A percentile compares a stretch with the other conserved stretches of the same genome.
phyloP scores from a whole-genome alignment of 768 basidiomycete species.

The Megacollybia marginata region DNA sequence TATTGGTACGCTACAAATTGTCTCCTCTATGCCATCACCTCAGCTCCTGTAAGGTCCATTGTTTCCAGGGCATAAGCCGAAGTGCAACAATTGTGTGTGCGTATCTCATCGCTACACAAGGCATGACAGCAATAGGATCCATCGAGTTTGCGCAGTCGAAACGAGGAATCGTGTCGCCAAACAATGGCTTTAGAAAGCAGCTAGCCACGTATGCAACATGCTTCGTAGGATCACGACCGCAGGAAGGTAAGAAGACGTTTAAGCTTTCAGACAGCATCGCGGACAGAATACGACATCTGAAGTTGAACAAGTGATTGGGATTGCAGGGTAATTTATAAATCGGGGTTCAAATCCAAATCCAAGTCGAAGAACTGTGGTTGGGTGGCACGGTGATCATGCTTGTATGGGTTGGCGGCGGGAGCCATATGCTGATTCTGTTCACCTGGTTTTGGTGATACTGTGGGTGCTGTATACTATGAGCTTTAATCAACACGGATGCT shows the following conservation, averaged over 20 bases:
- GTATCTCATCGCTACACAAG: conserved; percentile 50
- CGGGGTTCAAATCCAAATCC: conserved; percentile 81
- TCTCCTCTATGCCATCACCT: background rate
- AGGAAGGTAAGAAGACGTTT: conserved; percentile 1
- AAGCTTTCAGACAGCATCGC: conserved; percentile 17
- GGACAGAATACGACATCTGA: conserved; percentile 23
- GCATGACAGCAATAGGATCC: conserved; percentile 46
- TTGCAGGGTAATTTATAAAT: conserved; percentile 35
- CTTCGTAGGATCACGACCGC: conserved; percentile 13
- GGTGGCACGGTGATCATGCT: conserved; percentile 58
- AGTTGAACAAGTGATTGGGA: conserved; percentile 1
- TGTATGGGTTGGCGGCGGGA: conserved; percentile 59
- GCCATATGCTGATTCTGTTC: conserved; percentile 37
- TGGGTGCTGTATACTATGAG: conserved; percentile 38
- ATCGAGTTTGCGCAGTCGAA: conserved; percentile 47
- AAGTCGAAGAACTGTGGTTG: conserved; percentile 65
- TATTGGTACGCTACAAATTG: conserved; percentile 36
- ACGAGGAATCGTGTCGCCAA: conserved; percentile 58
- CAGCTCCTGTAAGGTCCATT: conserved; percentile 52
- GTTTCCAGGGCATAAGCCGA: conserved; percentile 67
- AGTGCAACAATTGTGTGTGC: conserved; percentile 73
- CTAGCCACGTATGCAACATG: conserved; percentile 31
- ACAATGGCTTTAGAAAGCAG: conserved; percentile 60
- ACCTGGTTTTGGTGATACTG: conserved; percentile 45
- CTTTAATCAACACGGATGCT: conserved; percentile 3